Evolutionary conservation across 2,329 filamentous ascomycete genomes (phyloP), one percentile per base, ranked within the genome.

Genomic region (Hirsutella minnesotensis): DNA sequence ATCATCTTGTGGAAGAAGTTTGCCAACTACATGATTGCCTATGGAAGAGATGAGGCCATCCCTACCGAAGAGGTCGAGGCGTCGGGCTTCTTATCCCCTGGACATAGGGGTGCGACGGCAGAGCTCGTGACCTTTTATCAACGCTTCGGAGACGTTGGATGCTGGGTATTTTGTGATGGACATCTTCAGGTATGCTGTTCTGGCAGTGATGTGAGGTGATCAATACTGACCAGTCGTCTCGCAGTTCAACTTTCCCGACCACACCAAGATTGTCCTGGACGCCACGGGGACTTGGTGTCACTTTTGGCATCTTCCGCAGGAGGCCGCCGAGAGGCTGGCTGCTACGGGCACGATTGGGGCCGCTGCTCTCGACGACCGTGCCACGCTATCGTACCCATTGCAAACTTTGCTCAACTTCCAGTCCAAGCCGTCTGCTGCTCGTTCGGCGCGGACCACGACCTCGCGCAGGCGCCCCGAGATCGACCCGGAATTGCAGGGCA

Each of bases 211-310:
- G 13, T 4, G 16, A 16, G 20, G 16, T 7, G 4, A 13, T 12
- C 16, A 12, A 30, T 4, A 40, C 38, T n/a, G 19, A 33, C 10
- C 18, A 19, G n/a, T 44, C 37, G n/a, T 29, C n/a, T 13, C 40
- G 13, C 44, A 87, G 75, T 85, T 90, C 63, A 90, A 92, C 64
- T 92, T 92, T 60, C 85, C 86, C 3, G 86, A 92, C 52, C 86
- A 92, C 59, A 90, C 86, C 46, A 92, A 92, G 63, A 75, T 92
- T 43, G 81, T 90, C 12, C 66, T 92, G 21, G 85, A 86, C 45
- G 67, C 81, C 1, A 76, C 82, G 24, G 85, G 83, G n/a, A 77
- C 73, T 1, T 83, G 79, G 70, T 82, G 83, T 51, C 82, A 86
- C 56, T 86, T 88, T 56, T 84, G 84, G 65, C 81, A 86, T 54